phyloP scores from a whole-genome alignment of 106 monocot genomes.

The Dendrobium huoshanense region DNA sequence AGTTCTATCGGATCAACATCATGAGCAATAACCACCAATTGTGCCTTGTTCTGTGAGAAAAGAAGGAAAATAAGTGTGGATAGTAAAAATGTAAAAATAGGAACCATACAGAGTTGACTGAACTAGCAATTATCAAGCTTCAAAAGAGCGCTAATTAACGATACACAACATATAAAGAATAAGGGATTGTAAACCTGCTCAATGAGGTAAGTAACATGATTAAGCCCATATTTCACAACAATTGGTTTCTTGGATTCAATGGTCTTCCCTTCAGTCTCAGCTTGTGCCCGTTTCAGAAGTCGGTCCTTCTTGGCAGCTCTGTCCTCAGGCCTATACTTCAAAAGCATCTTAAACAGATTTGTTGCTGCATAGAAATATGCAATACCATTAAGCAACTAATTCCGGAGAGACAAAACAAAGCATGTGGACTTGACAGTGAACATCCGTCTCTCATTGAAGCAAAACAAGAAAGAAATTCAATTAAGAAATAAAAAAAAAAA shows the following conservation, averaged over 20 bases:
- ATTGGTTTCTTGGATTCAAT: slow-evolving; percentile 74
- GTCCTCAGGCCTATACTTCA: slow-evolving; percentile 82
- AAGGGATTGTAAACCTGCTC: slow-evolving; percentile 43
- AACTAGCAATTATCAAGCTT: neutral
- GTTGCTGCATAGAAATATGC: slow-evolving; percentile 34
- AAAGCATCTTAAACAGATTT: slow-evolving; percentile 67
- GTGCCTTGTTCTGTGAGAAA: slow-evolving; percentile 52
- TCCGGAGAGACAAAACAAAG: neutral
- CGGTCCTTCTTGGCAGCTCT: slow-evolving; percentile 75
- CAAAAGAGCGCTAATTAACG: neutral
- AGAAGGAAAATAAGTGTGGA: neutral
- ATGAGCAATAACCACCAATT: slow-evolving; percentile 68
- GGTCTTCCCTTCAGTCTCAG: slow-evolving; percentile 63
- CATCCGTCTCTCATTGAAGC: neutral
- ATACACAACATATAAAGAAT: neutral
- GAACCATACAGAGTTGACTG: neutral
- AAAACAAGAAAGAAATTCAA: neutral
- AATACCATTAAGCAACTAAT: neutral
- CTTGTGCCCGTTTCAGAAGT: slow-evolving; percentile 64
- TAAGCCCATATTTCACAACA: slow-evolving; percentile 73
- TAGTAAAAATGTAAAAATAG: neutral
- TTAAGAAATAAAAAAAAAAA: neutral
- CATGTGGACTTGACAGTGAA: neutral
- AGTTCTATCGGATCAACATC: slow-evolving; percentile 73
- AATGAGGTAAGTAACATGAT: slow-evolving; percentile 76